phyloP scores from a whole-genome alignment of 1,284 basidiomycete species.

The Melampsora medusae region DNA sequence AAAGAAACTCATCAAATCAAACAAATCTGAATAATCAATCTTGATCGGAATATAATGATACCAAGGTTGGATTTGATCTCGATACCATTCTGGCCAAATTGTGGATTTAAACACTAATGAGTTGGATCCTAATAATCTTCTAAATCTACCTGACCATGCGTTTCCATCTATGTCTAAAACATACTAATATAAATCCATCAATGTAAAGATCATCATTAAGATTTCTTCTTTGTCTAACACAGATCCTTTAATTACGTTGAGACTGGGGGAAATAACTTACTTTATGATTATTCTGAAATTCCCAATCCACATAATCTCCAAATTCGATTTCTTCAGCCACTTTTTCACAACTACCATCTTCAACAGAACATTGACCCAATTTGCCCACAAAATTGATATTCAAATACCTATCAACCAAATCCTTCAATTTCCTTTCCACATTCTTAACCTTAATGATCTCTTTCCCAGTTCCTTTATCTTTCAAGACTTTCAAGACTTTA shows the following conservation, averaged over 20 bases:
- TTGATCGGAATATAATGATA: slow-evolving; percentile 66
- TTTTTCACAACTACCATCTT: slow-evolving; percentile 46
- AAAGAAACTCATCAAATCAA: slow-evolving; percentile 59
- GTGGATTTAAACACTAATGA: slow-evolving; percentile 58
- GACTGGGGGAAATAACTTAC: slow-evolving; percentile 8
- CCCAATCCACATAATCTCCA: slow-evolving; percentile 45
- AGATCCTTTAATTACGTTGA: not conserved
- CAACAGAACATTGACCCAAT: slow-evolving; percentile 47
- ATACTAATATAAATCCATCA: not conserved
- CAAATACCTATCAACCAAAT: slow-evolving; percentile 55
- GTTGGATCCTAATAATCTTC: slow-evolving; percentile 55
- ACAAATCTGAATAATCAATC: slow-evolving; percentile 60
- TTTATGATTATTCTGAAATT: slow-evolving; percentile 35
- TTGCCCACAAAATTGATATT: slow-evolving; percentile 56
- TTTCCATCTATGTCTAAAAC: slow-evolving; percentile 44
- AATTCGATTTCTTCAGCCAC: slow-evolving; percentile 46
- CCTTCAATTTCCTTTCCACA: slow-evolving; percentile 48
- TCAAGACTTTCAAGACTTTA: no score
- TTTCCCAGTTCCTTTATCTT: no score
- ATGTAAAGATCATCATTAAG: not conserved
- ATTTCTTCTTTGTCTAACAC: no score
- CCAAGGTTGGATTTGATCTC: slow-evolving; percentile 61
- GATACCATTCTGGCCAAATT: slow-evolving; percentile 58
- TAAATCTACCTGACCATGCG: slow-evolving; percentile 53
- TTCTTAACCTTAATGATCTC: slow-evolving; percentile 48